Evolutionary conservation across 441 rosid species (phyloP).

Genomic region (Gossypium schwendimanii): DNA sequence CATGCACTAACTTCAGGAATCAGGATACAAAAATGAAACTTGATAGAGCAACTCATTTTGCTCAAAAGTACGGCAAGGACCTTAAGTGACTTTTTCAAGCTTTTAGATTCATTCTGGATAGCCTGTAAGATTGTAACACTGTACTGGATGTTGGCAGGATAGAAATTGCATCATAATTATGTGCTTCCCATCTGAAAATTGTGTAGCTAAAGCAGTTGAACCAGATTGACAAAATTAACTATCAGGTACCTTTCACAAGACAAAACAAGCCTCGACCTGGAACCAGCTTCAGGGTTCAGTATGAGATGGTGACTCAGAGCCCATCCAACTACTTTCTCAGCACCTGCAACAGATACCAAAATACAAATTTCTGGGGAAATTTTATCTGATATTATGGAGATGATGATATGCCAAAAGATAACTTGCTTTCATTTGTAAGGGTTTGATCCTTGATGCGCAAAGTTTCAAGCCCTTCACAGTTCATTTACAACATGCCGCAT

Average conservation of each 20-base stretch:
- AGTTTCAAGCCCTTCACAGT: constrained; percentile 15
- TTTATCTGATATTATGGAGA: not conserved
- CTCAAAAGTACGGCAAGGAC: constrained; percentile 27
- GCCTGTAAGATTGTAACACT: constrained; percentile 68
- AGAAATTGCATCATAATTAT: constrained; percentile 23
- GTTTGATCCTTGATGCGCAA: constrained; percentile 44
- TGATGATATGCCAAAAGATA: constrained; percentile 10
- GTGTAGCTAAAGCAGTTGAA: no score
- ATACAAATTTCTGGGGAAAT: not conserved
- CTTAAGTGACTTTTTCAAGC: constrained; percentile 81
- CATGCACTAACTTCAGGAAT: not conserved
- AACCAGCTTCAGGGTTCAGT: constrained; percentile 55
- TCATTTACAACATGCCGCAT: constrained; percentile 4
- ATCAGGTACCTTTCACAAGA: constrained; percentile 64
- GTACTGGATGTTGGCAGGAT: constrained; percentile 61
- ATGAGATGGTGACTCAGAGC: constrained; percentile 71
- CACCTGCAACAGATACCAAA: constrained; percentile 42
- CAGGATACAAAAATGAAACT: not conserved
- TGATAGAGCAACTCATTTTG: not conserved
- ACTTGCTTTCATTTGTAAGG: constrained; percentile 67
- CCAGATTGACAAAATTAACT: constrained; percentile 9
- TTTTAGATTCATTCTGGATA: constrained; percentile 63
- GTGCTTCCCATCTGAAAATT: not conserved
- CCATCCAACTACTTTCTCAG: constrained; percentile 82
- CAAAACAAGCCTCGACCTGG: constrained; percentile 48